These are phyloP conservation scores for Entomortierella lignicola DNA, from an alignment of 192 early-diverging fungal genomes.

Conservation along the genomic window DNA sequence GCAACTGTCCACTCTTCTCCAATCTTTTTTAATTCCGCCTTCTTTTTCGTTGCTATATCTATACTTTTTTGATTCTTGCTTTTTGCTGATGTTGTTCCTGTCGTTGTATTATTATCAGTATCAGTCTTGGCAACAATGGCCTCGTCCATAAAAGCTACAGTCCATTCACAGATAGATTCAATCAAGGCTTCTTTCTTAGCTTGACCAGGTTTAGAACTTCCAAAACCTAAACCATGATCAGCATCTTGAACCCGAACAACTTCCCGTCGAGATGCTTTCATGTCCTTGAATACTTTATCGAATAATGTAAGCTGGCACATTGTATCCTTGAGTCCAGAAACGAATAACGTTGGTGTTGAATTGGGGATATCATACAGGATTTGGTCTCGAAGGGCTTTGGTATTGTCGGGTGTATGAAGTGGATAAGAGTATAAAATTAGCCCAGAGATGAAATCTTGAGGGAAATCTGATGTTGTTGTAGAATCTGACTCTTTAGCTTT, in stretches of 20 bases:
- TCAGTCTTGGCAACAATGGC: too few relatives aligned
- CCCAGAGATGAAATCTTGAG: constrained; percentile 17
- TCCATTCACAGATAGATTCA: constrained; percentile 20
- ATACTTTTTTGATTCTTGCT: not conserved
- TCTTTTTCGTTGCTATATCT: constrained; percentile 14
- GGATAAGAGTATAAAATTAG: constrained; percentile 36
- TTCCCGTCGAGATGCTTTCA: constrained; percentile 25
- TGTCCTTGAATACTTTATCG: constrained; percentile 33
- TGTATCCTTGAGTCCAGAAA: constrained; percentile 44
- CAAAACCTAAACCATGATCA: constrained; percentile 44
- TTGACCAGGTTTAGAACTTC: constrained; percentile 20
- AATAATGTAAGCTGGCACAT: constrained; percentile 38
- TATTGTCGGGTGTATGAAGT: constrained; percentile 33
- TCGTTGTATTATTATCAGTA: too few relatives aligned
- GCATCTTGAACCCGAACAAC: constrained; percentile 27
- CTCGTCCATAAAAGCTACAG: constrained; percentile 30
- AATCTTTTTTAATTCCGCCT: constrained; percentile 24
- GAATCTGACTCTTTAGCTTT: constrained; percentile 1
- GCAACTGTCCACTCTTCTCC: constrained; percentile 42
- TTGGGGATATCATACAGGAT: constrained; percentile 37
- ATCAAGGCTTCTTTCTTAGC: constrained; percentile 37
- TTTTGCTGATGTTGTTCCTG: not conserved
- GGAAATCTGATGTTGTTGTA: not conserved
- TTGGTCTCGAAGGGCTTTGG: constrained; percentile 37
- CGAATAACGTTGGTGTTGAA: constrained; percentile 18